phyloP scores from a whole-genome alignment of 768 basidiomycete species.

The Mycena filopes region DNA sequence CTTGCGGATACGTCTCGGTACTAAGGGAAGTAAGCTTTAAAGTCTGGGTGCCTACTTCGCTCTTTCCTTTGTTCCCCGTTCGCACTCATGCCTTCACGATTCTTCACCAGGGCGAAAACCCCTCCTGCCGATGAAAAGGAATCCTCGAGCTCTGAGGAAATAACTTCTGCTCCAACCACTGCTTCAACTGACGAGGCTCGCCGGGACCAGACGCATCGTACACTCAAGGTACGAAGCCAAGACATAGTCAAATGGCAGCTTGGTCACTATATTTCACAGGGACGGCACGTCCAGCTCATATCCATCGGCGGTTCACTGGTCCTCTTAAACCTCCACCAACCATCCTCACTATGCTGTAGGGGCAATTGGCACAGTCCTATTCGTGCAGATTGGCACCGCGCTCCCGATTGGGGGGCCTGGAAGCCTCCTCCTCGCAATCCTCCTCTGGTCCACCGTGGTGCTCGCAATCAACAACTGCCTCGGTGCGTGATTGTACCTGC shows the following conservation, averaged over 20 bases:
- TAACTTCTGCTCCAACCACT: background rate
- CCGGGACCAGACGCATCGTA: constrained; percentile 13
- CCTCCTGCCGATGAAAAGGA: background rate
- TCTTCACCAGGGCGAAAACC: background rate
- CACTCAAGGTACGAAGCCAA: constrained; percentile 2
- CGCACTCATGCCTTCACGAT: background rate
- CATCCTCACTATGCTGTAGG: constrained; percentile 45
- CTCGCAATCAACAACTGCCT: constrained; percentile 60
- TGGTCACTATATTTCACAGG: constrained; percentile 38
- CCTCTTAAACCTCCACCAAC: background rate
- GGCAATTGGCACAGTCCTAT: constrained; percentile 79
- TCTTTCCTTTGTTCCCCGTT: background rate
- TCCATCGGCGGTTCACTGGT: constrained; percentile 42
- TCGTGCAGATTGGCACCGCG: constrained; percentile 73
- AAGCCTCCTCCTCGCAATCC: constrained; percentile 59
- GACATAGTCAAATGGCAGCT: background rate
- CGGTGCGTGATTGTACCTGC: constrained; percentile 37
- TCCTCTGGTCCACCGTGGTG: constrained; percentile 59
- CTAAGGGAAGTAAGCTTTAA: no score
- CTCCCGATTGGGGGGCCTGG: constrained; percentile 66
- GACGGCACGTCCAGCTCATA: constrained; percentile 62
- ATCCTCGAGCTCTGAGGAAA: background rate
- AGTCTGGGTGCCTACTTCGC: background rate
- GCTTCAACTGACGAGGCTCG: background rate
- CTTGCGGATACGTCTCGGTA: no score